These are phyloP conservation scores for Nannochloris sp. DNA, from an alignment of 139 green algal species.

Conservation along the genomic window DNA sequence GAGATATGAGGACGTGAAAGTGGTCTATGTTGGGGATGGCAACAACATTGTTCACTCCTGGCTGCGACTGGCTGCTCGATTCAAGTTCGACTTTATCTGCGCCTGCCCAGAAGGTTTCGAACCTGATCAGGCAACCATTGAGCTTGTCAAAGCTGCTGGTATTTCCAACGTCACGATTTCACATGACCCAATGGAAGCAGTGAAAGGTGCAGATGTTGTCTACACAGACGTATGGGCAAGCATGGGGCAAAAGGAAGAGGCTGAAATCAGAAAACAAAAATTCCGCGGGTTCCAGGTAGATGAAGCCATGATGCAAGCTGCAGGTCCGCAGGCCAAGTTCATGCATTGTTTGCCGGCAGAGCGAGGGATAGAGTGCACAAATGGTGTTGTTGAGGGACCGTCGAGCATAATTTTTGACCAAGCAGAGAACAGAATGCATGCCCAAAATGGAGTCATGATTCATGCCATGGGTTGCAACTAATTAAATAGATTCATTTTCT, in stretches of 20 bases:
- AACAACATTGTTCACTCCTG: slow-evolving; percentile 99
- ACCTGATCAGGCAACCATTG: slow-evolving; percentile 78
- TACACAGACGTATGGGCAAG: slow-evolving; percentile 98
- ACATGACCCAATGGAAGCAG: slow-evolving; percentile 59
- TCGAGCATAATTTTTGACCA: slow-evolving; percentile 82
- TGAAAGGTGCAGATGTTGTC: slow-evolving; percentile 88
- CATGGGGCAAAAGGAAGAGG: slow-evolving; percentile 98
- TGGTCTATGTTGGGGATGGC: slow-evolving; percentile 94
- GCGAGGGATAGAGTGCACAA: slow-evolving; percentile 78
- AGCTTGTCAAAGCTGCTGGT: slow-evolving; percentile 35
- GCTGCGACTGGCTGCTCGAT: slow-evolving; percentile 75
- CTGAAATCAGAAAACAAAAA: slow-evolving; percentile 57
- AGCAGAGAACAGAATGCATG: slow-evolving; percentile 96
- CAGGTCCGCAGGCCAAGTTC: slow-evolving; percentile 82
- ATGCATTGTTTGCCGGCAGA: slow-evolving; percentile 98
- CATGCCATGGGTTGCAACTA: slow-evolving; percentile 40
- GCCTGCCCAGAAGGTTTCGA: slow-evolving; percentile 86
- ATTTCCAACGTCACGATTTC: slow-evolving; percentile 45
- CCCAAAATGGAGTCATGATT: slow-evolving; percentile 90
- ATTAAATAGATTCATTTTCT: neutral
- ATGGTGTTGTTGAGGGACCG: slow-evolving; percentile 85
- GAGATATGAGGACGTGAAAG: slow-evolving; percentile 72
- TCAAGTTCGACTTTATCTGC: slow-evolving; percentile 90
- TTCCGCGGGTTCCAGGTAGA: slow-evolving; percentile 91
- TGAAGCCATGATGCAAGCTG: slow-evolving; percentile 74